Conservation (phyloP, 1,284 basidiomycete species). For the Gymnopus androsaceus region DNA sequence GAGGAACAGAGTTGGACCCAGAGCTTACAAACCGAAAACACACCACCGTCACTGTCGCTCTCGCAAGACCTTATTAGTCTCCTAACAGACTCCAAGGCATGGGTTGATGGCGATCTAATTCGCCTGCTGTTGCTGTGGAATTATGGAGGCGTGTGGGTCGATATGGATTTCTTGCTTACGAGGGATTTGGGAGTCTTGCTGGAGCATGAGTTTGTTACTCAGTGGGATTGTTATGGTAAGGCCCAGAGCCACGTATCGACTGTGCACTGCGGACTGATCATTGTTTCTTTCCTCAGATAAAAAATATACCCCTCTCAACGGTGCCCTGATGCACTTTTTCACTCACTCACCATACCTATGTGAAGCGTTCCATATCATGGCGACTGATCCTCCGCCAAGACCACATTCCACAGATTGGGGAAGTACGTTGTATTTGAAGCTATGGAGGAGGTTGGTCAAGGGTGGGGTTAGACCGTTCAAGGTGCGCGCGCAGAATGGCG, state of each 20-base stretch:
- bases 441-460: constrained; percentile 81
- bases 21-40: too few relatives aligned
- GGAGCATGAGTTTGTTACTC: constrained; percentile 92
- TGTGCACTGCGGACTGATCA: not conserved
- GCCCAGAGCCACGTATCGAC: constrained; percentile 6
- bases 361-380: constrained; percentile 91
- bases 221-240: constrained; percentile 96
- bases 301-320: constrained; percentile 84
- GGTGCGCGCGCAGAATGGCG: not conserved
- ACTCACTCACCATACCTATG: constrained; percentile 90
- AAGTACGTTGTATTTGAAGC: constrained; percentile 82
- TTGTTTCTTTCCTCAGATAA: constrained; percentile 60
- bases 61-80: too few relatives aligned
- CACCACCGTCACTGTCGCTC: too few relatives aligned
- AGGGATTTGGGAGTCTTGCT: constrained; percentile 79
- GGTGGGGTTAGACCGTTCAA: constrained; percentile 80
- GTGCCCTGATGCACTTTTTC: constrained; percentile 90
- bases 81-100: constrained; percentile 73
- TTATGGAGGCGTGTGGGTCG: constrained; percentile 90
- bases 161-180: constrained; percentile 92
- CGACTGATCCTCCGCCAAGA: constrained; percentile 69
- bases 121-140: constrained; percentile 86
- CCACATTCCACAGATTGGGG: constrained; percentile 90
- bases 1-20: constrained; percentile 74
- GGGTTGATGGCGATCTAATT: constrained; percentile 92